Evolutionary conservation across 2,329 filamentous ascomycete genomes (phyloP).

Genomic region (Colletotrichum chlorophyti): DNA sequence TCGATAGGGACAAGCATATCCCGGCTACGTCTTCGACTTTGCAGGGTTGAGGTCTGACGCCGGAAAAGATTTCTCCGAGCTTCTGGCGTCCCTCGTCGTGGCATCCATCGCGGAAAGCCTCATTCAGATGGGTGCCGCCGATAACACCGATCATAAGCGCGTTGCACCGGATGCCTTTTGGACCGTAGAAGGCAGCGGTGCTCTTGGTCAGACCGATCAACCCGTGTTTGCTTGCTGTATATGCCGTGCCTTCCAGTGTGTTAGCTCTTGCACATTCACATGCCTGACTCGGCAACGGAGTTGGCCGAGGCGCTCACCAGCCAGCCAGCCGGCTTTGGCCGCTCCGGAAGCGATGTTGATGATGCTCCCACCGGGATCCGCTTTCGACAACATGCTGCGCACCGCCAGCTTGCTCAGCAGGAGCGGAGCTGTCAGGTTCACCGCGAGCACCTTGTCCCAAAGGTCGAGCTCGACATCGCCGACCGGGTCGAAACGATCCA

Average conservation of each 20-base stretch:
- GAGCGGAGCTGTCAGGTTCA: slow-evolving; percentile 64
- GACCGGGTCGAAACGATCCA: slow-evolving; percentile 61
- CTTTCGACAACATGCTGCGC: slow-evolving; percentile 50
- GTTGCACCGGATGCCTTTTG: slow-evolving; percentile 53
- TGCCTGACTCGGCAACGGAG: too few species aligned
- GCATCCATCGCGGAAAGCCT: not conserved
- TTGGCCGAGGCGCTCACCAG: not conserved
- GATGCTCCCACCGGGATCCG: slow-evolving; percentile 31
- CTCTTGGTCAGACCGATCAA: slow-evolving; percentile 61
- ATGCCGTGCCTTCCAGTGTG: slow-evolving; percentile 48
- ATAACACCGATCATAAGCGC: not conserved
- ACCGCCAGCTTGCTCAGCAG: slow-evolving; percentile 58
- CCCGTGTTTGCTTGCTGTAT: slow-evolving; percentile 60
- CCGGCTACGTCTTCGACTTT: not conserved
- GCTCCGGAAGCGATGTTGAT: slow-evolving; percentile 27
- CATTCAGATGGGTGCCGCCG: not conserved
- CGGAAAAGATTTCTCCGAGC: not conserved
- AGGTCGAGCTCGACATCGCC: slow-evolving; percentile 51
- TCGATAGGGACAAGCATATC: not conserved
- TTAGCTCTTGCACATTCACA: too few species aligned
- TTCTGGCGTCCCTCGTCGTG: not conserved
- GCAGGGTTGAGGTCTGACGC: not conserved
- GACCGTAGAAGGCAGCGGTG: slow-evolving; percentile 61
- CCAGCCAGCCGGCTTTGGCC: not conserved
- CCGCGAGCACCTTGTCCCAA: slow-evolving; percentile 60